Conservation (phyloP, 768 basidiomycete species). For the Phlegmacium glaucopus region DNA sequence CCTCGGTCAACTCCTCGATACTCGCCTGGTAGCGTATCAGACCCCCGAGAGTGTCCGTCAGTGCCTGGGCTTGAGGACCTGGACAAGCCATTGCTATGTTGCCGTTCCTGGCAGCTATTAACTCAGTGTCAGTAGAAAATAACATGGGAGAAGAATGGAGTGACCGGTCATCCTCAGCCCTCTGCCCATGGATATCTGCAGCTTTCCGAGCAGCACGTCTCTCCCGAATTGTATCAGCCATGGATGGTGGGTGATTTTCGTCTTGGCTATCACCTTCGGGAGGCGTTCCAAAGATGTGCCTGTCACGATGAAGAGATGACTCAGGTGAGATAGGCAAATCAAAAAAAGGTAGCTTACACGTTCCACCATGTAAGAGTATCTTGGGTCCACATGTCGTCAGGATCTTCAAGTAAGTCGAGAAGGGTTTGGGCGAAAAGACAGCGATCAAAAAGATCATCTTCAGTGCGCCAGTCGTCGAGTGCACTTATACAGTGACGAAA, state of each 20-base stretch:
- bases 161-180: neutral
- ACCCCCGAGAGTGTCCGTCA: neutral
- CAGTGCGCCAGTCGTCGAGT: slow-evolving; percentile 2
- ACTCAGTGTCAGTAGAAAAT: neutral
- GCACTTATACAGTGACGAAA: slow-evolving; percentile 5
- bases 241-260: neutral
- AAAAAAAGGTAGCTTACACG: neutral
- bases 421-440: neutral
- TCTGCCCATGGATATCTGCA: neutral
- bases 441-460: slow-evolving; percentile 4
- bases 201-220: slow-evolving; percentile 1
- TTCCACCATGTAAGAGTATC: slow-evolving; percentile 4
- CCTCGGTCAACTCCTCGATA: neutral
- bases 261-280: neutral
- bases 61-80: neutral
- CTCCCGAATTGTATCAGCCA: neutral
- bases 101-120: neutral
- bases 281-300: slow-evolving; percentile 1
- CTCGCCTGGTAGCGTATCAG: neutral
- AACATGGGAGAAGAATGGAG: neutral
- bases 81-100: neutral
- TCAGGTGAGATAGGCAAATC: neutral
- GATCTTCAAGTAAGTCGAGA: neutral
- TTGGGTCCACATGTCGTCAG: neutral
- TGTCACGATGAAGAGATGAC: neutral